A percentile compares a stretch with the other conserved stretches of the same genome.
These are phyloP conservation scores for Podospora sp. DNA, from an alignment of 495 filamentous ascomycete genomes.

Conservation along the genomic window DNA sequence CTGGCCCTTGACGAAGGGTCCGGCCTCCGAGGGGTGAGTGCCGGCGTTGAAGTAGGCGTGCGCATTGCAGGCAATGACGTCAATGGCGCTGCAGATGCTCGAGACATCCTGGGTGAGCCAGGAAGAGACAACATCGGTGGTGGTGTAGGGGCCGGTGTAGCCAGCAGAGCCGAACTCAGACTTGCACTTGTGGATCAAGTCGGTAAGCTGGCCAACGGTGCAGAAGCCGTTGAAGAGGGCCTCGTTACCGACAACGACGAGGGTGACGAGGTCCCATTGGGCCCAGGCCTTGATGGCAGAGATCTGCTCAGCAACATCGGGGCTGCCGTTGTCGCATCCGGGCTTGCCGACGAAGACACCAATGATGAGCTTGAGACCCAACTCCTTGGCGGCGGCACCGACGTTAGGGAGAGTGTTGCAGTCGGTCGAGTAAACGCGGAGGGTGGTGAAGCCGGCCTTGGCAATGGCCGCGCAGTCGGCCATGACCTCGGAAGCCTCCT, in stretches of 20 bases:
- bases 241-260: constrained; percentile 91
- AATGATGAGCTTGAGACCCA: constrained; percentile 76
- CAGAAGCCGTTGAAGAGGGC: constrained; percentile 71
- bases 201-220: constrained; percentile 61
- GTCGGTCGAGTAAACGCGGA: constrained; percentile 93
- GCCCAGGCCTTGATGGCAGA: constrained; percentile 70
- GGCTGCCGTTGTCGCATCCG: constrained; percentile 56
- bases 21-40: constrained; percentile 63
- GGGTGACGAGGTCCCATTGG: constrained; percentile 71
- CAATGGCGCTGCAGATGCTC: constrained; percentile 69
- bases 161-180: constrained; percentile 65
- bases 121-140: constrained; percentile 80
- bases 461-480: constrained; percentile 70
- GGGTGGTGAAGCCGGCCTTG: constrained; percentile 70
- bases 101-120: constrained; percentile 59
- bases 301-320: constrained; percentile 66
- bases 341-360: constrained; percentile 77
- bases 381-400: constrained; percentile 60
- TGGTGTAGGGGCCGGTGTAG: constrained; percentile 77
- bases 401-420: constrained; percentile 78
- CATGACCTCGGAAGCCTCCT: constrained; percentile 60
- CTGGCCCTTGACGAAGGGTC: constrained; percentile 70
- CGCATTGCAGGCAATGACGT: constrained; percentile 80
- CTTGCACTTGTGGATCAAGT: constrained; percentile 64
- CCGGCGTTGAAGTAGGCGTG: constrained; percentile 90